phyloP scores from a whole-genome alignment of 2,329 filamentous ascomycete genomes.

The Kalmusia sp. region DNA sequence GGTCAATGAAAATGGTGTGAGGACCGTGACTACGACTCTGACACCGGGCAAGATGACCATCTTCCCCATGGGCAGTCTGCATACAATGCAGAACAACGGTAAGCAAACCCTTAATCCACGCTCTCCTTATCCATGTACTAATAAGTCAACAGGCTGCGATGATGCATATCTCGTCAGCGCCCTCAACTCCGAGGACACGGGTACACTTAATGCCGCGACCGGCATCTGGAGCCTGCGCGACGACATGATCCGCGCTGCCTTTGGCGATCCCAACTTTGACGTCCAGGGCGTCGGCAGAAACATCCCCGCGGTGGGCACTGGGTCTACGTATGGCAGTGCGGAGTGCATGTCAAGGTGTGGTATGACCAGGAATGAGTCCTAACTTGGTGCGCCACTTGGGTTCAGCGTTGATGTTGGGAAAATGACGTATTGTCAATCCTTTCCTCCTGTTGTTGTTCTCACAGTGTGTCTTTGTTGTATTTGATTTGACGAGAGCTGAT shows the following conservation, averaged over 20 bases:
- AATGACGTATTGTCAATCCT: not conserved
- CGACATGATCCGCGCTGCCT: constrained; percentile 53
- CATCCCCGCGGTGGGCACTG: constrained; percentile 52
- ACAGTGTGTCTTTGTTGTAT: too few relatives aligned
- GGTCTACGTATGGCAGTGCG: constrained; percentile 49
- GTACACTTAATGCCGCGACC: constrained; percentile 58
- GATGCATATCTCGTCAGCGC: constrained; percentile 59
- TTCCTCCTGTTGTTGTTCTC: too few relatives aligned
- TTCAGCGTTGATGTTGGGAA: not conserved
- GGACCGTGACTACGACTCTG: constrained; percentile 50
- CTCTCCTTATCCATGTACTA: not conserved
- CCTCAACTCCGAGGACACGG: constrained; percentile 57
- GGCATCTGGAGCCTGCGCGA: constrained; percentile 49
- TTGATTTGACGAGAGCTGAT: not conserved
- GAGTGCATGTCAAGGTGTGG: constrained; percentile 43
- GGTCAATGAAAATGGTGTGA: constrained; percentile 59
- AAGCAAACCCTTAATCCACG: constrained; percentile 21
- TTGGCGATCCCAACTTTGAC: constrained; percentile 47
- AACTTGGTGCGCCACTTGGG: not conserved
- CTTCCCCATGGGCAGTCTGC: constrained; percentile 57
- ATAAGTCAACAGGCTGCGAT: constrained; percentile 50
- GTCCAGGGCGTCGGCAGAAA: constrained; percentile 35
- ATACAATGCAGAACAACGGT: constrained; percentile 61
- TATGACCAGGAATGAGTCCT: not conserved
- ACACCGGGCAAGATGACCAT: constrained; percentile 57